Conservation (phyloP, 2,329 filamentous ascomycete species). For the Fonsecaea nubica region DNA sequence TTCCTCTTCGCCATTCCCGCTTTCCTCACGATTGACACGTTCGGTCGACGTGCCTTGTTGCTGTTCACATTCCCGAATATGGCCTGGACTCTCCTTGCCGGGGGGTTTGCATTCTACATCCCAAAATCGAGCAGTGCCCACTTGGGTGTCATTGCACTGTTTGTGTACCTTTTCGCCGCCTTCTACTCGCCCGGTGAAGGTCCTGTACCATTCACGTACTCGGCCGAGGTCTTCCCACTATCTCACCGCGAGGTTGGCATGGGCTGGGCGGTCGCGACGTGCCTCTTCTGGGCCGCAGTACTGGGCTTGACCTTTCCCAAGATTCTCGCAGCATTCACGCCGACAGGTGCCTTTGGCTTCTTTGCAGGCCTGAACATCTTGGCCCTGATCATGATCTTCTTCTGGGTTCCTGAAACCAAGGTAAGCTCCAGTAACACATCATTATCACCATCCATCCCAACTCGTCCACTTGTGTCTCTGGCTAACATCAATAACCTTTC, state of each 20-base stretch:
- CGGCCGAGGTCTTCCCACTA: conserved; percentile 54
- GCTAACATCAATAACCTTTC: too few relatives aligned
- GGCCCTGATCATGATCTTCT: conserved; percentile 55
- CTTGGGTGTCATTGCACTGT: conserved; percentile 60
- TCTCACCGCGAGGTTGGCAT: conserved; percentile 59
- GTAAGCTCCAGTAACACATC: neutral
- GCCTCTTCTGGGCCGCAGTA: conserved; percentile 57
- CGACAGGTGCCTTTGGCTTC: conserved; percentile 49
- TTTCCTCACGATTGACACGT: conserved; percentile 64
- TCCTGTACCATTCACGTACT: conserved; percentile 23
- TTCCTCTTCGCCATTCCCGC: conserved; percentile 66
- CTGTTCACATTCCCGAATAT: conserved; percentile 59
- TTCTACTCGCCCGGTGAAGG: conserved; percentile 53
- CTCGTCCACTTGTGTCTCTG: too few relatives aligned
- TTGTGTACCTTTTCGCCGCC: conserved; percentile 63
- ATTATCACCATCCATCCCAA: too few relatives aligned
- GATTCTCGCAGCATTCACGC: conserved; percentile 34
- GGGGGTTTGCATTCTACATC: conserved; percentile 62
- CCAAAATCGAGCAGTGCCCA: conserved; percentile 49
- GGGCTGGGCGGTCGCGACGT: conserved; percentile 53
- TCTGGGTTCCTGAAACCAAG: conserved; percentile 47
- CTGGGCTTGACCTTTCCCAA: conserved; percentile 52
- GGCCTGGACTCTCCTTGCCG: conserved; percentile 55
- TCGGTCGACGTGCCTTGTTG: conserved; percentile 61
- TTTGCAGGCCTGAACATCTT: conserved; percentile 57